Evolutionary conservation across 768 basidiomycete genomes (phyloP).

Genomic region (Exsudoporus frostii): DNA sequence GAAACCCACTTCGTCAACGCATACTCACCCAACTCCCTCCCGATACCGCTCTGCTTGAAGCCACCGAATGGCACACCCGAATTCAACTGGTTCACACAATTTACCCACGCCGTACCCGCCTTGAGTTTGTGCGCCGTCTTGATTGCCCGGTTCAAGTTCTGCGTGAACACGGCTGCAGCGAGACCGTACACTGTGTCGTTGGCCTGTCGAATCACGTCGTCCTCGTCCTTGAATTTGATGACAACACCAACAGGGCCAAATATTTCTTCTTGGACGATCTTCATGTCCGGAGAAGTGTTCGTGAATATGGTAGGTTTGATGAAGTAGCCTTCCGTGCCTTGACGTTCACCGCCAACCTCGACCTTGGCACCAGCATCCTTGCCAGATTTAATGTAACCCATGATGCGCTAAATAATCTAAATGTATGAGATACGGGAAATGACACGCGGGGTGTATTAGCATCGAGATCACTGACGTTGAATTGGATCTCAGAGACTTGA

Average conservation of each 20-base stretch:
- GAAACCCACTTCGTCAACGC: constrained; percentile 54
- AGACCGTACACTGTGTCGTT: constrained; percentile 90
- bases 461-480: constrained; percentile 47
- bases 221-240: constrained; percentile 69
- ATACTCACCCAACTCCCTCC: constrained; percentile 78
- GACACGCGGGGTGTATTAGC: not conserved
- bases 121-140: constrained; percentile 69
- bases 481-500: constrained; percentile 74
- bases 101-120: constrained; percentile 79
- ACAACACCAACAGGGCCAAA: constrained; percentile 80
- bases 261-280: constrained; percentile 72
- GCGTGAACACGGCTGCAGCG: constrained; percentile 82
- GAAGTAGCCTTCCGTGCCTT: constrained; percentile 64
- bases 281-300: constrained; percentile 63
- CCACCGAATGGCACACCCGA: constrained; percentile 74
- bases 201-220: constrained; percentile 65
- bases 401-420: constrained; percentile 55
- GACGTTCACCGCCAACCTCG: constrained; percentile 57
- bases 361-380: constrained; percentile 68
- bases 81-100: constrained; percentile 30
- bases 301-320: constrained; percentile 76
- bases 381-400: constrained; percentile 76
- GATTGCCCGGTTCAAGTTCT: constrained; percentile 72
- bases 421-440: not conserved
- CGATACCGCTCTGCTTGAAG: constrained; percentile 80